Evolutionary conservation across 2,329 filamentous ascomycete species (phyloP).

Genomic region (Coleophoma cylindrospora): DNA sequence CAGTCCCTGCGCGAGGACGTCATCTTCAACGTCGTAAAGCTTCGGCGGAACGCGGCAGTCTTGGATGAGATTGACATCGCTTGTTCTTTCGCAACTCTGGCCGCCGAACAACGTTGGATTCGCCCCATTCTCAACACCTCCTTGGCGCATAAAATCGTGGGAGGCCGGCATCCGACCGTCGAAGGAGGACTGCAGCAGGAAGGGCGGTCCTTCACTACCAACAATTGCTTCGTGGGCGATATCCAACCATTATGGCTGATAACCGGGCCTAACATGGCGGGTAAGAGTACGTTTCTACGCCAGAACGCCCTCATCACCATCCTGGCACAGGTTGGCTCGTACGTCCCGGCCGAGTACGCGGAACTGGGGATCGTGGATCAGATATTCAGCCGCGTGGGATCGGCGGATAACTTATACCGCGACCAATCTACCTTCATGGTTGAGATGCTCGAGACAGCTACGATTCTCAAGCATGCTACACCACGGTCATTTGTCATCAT

Average conservation of each 20-base stretch:
- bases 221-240: slow-evolving; percentile 78
- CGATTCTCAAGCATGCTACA: slow-evolving; percentile 83
- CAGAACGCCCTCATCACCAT: slow-evolving; percentile 95
- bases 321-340: slow-evolving; percentile 86
- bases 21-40: slow-evolving; percentile 74
- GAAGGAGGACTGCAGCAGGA: slow-evolving; percentile 75
- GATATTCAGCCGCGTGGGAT: slow-evolving; percentile 89
- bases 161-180: slow-evolving; percentile 88
- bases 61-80: slow-evolving; percentile 91
- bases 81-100: slow-evolving; percentile 77
- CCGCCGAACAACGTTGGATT: slow-evolving; percentile 66
- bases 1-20: slow-evolving; percentile 68
- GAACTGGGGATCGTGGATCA: slow-evolving; percentile 91
- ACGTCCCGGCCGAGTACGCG: slow-evolving; percentile 83
- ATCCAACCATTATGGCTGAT: slow-evolving; percentile 62
- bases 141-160: slow-evolving; percentile 69
- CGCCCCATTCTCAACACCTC: slow-evolving; percentile 67
- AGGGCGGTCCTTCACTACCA: slow-evolving; percentile 76
- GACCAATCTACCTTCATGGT: slow-evolving; percentile 99
- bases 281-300: slow-evolving; percentile 91
- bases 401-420: slow-evolving; percentile 88
- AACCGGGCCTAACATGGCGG: slow-evolving; percentile 95
- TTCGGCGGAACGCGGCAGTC: slow-evolving; percentile 85
- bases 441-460: slow-evolving; percentile 95
- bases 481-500: slow-evolving; percentile 88